These are phyloP conservation scores for Rhinocladiella mackenziei DNA, from an alignment of 2,329 filamentous ascomycete species.

Conservation along the genomic window DNA sequence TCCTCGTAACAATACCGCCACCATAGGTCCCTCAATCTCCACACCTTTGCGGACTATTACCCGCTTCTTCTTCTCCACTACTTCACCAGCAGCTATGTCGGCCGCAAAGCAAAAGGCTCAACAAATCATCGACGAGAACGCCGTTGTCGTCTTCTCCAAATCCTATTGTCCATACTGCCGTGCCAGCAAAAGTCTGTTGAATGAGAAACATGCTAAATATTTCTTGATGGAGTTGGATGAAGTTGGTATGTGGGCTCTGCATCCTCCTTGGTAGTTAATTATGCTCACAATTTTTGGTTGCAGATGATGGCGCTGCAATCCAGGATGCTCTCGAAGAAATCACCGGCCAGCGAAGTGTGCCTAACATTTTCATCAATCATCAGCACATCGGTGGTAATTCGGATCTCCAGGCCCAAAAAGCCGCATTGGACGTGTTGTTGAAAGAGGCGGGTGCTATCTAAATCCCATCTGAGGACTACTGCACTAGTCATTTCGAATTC, in stretches of 20 bases:
- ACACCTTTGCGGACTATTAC: slow-evolving; percentile 56
- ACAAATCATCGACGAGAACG: slow-evolving; percentile 80
- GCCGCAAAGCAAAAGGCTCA: slow-evolving; percentile 79
- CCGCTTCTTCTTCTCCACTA: slow-evolving; percentile 58
- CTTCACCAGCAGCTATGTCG: slow-evolving; percentile 66
- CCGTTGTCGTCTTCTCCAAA: slow-evolving; percentile 95
- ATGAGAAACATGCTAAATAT: slow-evolving; percentile 66
- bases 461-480: no score
- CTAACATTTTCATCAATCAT: slow-evolving; percentile 89
- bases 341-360: slow-evolving; percentile 80
- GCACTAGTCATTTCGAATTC: no score
- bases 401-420: slow-evolving; percentile 66
- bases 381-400: slow-evolving; percentile 97
- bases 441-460: slow-evolving; percentile 61
- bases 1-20: slow-evolving; percentile 23
- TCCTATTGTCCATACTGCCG: slow-evolving; percentile 93
- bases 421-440: slow-evolving; percentile 61
- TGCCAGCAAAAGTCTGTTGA: slow-evolving; percentile 70
- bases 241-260: slow-evolving; percentile 58
- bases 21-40: slow-evolving; percentile 53
- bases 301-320: slow-evolving; percentile 77
- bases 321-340: slow-evolving; percentile 79
- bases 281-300: neutral
- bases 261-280: slow-evolving; percentile 1
- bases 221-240: slow-evolving; percentile 78